Base-by-base conservation (phyloP, 805 yeast species). In the Candida broadrunensis region DNA sequence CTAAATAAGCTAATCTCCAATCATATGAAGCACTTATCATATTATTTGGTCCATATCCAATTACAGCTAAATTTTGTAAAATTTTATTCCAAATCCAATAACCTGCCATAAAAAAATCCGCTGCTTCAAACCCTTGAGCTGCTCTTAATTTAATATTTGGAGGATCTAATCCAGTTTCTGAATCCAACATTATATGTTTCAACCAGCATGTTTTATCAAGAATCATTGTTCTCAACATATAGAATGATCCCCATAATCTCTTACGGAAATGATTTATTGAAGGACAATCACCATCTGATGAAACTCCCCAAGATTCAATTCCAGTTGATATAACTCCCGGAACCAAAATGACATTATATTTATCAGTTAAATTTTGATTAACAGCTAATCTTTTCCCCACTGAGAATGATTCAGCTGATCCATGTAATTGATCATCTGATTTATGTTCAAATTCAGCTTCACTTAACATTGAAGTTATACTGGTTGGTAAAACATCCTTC, bases 1-100 rank as follows among this genome's bases (percentile, higher is more conserved):
- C 98, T 37, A 87, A 65, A 59, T 88, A 93, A 0, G 95, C 84
- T 50, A 93, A 73, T 56, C 99, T 78, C 99, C 99, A 93, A 61
- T 93, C 99, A 61, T 93, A 93, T 1, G 96, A 76, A 1, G 98
- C 99, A 40, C 90, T 83, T 23, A 75, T 57, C 97, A 93, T 89
- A 53, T 77, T 87, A 51, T 88, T 84, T 2, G 97, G 91, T 36
- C 88, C 96, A 63, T 93, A 93, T 0, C 97, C 97, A 45, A 93
- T 78, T 1, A 88, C 97, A 2, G 97, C 95, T 49, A 93, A 68
- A 55, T 93, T 93, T 61, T 91, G 96, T n/a, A 93, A 71, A 38
- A 93, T 79, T 59, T 93, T 93, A 59, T 88, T 88, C 99, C 99
- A 93, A 54, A 93, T 88, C 99, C 99, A 93, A 61, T 93, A 93